These are phyloP conservation scores for Chloranthus sessilifolius DNA, from an alignment of 164 flowering plant genomes.

Conservation along the genomic window DNA sequence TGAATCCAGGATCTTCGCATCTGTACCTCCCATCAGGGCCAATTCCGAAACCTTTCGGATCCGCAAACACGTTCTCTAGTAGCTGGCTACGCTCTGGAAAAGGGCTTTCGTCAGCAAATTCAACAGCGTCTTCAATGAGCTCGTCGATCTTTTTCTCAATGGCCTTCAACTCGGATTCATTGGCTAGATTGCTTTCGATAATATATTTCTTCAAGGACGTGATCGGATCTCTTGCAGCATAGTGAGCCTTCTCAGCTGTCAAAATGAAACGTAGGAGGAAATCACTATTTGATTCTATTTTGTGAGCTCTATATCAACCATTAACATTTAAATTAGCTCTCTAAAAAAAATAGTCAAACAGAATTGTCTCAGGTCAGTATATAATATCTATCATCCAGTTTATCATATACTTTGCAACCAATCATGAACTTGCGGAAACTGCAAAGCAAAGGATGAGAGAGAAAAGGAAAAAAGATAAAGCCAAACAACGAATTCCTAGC, in stretches of 20 bases:
- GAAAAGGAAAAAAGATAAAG: too few relatives aligned
- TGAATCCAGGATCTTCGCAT: constrained; percentile 91
- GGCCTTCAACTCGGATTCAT: constrained; percentile 71
- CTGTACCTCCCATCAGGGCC: constrained; percentile 90
- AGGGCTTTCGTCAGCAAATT: constrained; percentile 88
- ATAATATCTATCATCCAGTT: too few relatives aligned
- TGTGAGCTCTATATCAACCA: too few relatives aligned
- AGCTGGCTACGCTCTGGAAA: constrained; percentile 72
- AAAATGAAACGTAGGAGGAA: constrained; percentile 5
- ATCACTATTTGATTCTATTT: not conserved
- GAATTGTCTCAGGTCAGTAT: too few relatives aligned
- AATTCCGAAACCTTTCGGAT: constrained; percentile 93
- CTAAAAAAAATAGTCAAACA: too few relatives aligned
- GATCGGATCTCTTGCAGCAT: constrained; percentile 85
- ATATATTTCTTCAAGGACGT: constrained; percentile 79
- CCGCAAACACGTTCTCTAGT: constrained; percentile 87
- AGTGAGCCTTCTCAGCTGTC: constrained; percentile 89
- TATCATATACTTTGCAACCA: too few relatives aligned
- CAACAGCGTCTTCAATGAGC: constrained; percentile 82
- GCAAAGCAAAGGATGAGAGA: too few relatives aligned
- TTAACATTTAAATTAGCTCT: too few relatives aligned
- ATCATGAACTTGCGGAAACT: too few relatives aligned
- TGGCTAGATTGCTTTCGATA: constrained; percentile 60
- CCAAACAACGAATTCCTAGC: too few relatives aligned
- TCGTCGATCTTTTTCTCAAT: constrained; percentile 86